phyloP scores from a whole-genome alignment of 495 filamentous ascomycete species.

The Friedmanniomyces endolithicus region DNA sequence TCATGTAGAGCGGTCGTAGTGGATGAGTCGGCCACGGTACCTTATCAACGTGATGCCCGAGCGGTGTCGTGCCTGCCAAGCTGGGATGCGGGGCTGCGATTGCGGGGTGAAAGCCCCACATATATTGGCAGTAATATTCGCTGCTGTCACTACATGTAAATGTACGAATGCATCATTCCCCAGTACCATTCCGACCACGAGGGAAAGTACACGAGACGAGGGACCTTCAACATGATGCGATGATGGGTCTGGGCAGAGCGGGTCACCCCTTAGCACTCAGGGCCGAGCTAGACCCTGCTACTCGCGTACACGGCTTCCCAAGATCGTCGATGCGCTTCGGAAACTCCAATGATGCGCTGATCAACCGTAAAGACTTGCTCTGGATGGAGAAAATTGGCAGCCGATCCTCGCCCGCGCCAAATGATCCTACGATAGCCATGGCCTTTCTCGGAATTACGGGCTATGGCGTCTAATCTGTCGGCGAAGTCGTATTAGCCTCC shows the following conservation, averaged over 20 bases:
- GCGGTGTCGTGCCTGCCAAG: too few species aligned
- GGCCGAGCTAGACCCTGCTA: too few species aligned
- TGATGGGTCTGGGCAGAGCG: too few species aligned
- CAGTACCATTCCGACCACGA: too few species aligned
- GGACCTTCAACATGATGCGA: too few species aligned
- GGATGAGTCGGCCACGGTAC: not conserved
- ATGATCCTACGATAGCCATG: slow-evolving; percentile 56
- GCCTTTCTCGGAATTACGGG: slow-evolving; percentile 63
- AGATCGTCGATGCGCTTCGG: slow-evolving; percentile 63
- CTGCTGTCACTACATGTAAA: too few species aligned
- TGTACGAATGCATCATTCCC: too few species aligned
- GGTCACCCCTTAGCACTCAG: too few species aligned
- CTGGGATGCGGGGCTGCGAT: not conserved
- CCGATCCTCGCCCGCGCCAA: slow-evolving; percentile 49
- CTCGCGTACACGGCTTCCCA: slow-evolving; percentile 6
- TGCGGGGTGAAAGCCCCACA: not conserved
- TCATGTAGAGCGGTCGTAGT: too few species aligned
- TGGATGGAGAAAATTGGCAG: slow-evolving; percentile 37
- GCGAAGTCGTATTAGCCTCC: slow-evolving; percentile 56
- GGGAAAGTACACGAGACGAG: too few species aligned
- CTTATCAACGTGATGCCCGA: not conserved
- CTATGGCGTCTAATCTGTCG: slow-evolving; percentile 54
- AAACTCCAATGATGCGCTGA: slow-evolving; percentile 56
- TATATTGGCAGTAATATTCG: too few species aligned
- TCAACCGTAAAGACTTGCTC: slow-evolving; percentile 43